Percentiles rank a stretch among this genome's conserved stretches.
Conservation (phyloP, 805 yeast genomes). For the Nakazawaea populi region DNA sequence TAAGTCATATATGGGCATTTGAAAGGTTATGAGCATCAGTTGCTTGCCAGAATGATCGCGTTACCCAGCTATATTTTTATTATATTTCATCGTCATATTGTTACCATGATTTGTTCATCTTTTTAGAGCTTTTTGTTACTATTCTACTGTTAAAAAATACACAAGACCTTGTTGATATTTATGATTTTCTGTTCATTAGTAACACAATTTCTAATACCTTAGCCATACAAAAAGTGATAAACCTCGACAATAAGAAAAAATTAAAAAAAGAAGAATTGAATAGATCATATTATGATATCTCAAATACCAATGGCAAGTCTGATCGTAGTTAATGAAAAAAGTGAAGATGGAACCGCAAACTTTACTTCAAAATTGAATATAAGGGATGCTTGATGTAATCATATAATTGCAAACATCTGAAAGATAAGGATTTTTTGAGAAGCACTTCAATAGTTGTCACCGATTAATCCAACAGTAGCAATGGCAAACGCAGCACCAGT, state of each 20-base stretch:
- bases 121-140: neutral
- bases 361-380: neutral
- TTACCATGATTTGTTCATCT: too few species aligned
- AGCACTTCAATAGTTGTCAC: constrained; percentile 33
- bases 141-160: neutral
- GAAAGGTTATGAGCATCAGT: neutral
- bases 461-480: constrained; percentile 50
- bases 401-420: neutral
- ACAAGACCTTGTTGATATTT: neutral
- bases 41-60: neutral
- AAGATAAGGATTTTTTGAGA: neutral
- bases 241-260: neutral
- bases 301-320: neutral
- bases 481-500: constrained; percentile 41
- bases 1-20: constrained; percentile 63
- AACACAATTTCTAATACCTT: too few species aligned
- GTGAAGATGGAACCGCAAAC: neutral
- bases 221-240: neutral
- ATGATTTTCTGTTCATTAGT: neutral
- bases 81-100: too few species aligned
- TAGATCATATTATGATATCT: neutral
- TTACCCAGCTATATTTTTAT: neutral
- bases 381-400: neutral
- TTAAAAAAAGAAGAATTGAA: neutral
- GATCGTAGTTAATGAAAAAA: neutral